A percentile compares a stretch with the other conserved stretches of the same genome.
These are phyloP conservation scores for Triglochin maritima DNA, from an alignment of 106 monocot species.

Conservation along the genomic window DNA sequence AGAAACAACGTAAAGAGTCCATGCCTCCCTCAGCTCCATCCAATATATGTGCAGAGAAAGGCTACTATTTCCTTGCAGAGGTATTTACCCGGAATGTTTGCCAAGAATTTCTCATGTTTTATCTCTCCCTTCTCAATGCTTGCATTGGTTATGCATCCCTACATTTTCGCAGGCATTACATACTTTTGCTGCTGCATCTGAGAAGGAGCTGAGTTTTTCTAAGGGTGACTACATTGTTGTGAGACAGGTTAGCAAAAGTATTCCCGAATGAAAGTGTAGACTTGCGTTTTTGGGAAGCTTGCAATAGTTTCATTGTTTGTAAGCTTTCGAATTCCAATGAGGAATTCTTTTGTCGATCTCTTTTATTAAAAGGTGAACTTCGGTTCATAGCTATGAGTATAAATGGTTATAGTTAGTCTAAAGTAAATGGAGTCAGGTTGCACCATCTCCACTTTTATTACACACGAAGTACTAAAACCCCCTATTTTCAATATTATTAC, in stretches of 20 bases:
- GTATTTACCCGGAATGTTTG: constrained; percentile 15
- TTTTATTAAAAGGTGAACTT: not conserved
- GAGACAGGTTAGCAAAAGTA: constrained; percentile 26
- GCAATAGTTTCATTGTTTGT: not conserved
- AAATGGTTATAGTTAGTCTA: not conserved
- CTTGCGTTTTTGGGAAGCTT: not conserved
- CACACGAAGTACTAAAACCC: too few species aligned
- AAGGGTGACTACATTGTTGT: constrained; percentile 95
- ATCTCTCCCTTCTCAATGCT: not conserved
- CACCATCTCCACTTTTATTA: too few species aligned
- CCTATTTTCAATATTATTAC: too few species aligned
- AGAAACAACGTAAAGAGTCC: constrained; percentile 85
- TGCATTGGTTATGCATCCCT: not conserved
- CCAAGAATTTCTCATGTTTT: not conserved
- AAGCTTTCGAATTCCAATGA: not conserved
- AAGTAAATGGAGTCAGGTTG: not conserved
- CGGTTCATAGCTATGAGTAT: not conserved
- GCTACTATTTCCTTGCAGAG: constrained; percentile 87
- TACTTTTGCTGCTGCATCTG: constrained; percentile 54
- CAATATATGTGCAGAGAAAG: constrained; percentile 52
- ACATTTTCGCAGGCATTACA: constrained; percentile 50
- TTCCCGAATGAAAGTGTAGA: not conserved
- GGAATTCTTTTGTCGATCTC: not conserved
- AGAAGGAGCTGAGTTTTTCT: constrained; percentile 74
- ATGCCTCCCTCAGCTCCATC: constrained; percentile 46